Percentiles rank a stretch among this genome's conserved stretches.
phyloP scores from a whole-genome alignment of 305 asterid genomes.

The Caryopteris hybrid region DNA sequence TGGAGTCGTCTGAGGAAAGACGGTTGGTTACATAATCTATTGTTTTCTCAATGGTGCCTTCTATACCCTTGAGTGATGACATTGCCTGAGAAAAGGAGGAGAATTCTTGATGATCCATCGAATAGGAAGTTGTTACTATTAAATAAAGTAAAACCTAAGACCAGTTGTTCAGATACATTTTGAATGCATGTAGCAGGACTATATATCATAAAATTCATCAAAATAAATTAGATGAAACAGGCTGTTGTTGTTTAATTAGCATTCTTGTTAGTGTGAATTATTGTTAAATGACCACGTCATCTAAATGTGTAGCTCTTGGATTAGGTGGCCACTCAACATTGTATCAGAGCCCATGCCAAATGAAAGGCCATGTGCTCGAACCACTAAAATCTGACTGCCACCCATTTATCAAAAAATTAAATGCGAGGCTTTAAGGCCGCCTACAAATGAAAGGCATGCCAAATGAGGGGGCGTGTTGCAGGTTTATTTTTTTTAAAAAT shows the following conservation, averaged over 20 bases:
- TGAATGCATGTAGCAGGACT: background rate
- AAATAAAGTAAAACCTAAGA: background rate
- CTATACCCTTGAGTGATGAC: constrained; percentile 50
- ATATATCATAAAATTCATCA: background rate
- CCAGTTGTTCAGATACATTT: background rate
- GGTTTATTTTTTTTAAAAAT: too few relatives aligned
- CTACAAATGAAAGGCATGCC: too few relatives aligned
- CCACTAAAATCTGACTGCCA: too few relatives aligned
- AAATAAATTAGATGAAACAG: background rate
- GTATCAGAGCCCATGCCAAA: too few relatives aligned
- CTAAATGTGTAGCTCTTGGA: too few relatives aligned
- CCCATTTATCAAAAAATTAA: too few relatives aligned
- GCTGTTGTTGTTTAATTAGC: background rate
- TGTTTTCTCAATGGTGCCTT: constrained; percentile 49
- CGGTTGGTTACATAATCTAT: constrained; percentile 62
- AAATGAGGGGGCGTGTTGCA: too few relatives aligned
- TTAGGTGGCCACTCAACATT: too few relatives aligned
- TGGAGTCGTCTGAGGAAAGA: constrained; percentile 57
- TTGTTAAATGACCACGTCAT: background rate
- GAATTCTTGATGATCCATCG: background rate
- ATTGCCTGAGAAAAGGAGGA: constrained; percentile 45
- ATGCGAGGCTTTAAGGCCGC: too few relatives aligned
- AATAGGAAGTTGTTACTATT: background rate
- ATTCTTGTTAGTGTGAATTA: background rate
- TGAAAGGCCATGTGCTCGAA: too few relatives aligned